These are phyloP conservation scores for Fulvia fulva DNA, from an alignment of 2,329 filamentous ascomycete species.

Conservation along the genomic window DNA sequence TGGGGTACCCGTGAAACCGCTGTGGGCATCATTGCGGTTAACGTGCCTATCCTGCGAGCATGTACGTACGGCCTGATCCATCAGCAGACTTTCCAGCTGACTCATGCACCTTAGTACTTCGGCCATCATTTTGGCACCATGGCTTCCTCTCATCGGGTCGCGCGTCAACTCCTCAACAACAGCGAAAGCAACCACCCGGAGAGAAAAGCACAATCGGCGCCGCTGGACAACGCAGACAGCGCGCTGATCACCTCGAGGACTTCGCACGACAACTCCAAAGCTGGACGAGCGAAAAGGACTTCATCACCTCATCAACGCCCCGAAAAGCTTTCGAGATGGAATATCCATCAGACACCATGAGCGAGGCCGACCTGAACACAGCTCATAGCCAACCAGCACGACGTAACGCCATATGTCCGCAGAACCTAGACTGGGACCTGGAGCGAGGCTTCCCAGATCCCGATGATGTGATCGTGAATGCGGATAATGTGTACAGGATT, in stretches of 20 bases:
- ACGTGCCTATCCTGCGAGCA: conserved; percentile 33
- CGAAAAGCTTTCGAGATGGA: not conserved
- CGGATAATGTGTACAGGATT: not conserved
- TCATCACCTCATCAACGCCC: not conserved
- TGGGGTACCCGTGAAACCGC: conserved; percentile 38
- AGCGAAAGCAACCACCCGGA: not conserved
- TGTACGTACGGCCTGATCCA: not conserved
- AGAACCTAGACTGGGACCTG: not conserved
- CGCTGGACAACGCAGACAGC: not conserved
- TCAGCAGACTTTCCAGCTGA: not conserved
- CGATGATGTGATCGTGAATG: too few relatives aligned
- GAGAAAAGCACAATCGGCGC: not conserved
- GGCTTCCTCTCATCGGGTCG: not conserved
- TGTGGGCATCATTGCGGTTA: conserved; percentile 36
- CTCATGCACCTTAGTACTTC: conserved; percentile 2
- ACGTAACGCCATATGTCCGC: not conserved
- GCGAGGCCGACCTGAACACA: not conserved
- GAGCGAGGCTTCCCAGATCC: not conserved
- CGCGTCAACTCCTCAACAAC: not conserved
- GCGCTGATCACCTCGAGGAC: not conserved
- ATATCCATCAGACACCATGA: not conserved
- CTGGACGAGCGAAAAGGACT: not conserved
- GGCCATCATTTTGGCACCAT: conserved; percentile 5
- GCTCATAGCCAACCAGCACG: not conserved
- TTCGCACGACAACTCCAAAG: conserved; percentile 1